Evolutionary conservation across 1,284 basidiomycete genomes (phyloP).

Genomic region (Stygiomarasmius scandens): DNA sequence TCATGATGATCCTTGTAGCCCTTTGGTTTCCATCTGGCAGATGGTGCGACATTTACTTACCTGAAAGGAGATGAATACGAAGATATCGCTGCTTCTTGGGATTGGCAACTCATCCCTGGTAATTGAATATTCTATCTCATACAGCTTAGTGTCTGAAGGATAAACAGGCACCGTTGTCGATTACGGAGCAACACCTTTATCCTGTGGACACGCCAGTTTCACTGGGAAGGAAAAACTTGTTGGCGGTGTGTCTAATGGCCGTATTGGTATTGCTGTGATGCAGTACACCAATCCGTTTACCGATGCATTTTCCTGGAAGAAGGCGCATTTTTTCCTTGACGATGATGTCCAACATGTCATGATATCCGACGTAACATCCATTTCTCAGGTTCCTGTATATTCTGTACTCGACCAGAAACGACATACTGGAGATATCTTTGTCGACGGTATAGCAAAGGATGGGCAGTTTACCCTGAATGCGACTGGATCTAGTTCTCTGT

Average conservation of each 20-base stretch:
- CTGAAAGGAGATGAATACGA: conserved; percentile 67
- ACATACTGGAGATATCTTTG: conserved; percentile 42
- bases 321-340: conserved; percentile 74
- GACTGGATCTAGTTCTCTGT: conserved; percentile 39
- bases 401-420: conserved; percentile 68
- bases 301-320: conserved; percentile 59
- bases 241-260: conserved; percentile 62
- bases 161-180: conserved; percentile 52
- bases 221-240: conserved; percentile 59
- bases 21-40: conserved; percentile 67
- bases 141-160: conserved; percentile 21
- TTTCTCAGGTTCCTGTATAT: conserved; percentile 49
- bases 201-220: conserved; percentile 41
- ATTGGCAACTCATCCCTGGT: conserved; percentile 69
- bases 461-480: conserved; percentile 17
- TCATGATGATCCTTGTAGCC: conserved; percentile 36
- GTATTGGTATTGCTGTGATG: conserved; percentile 59
- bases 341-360: conserved; percentile 64
- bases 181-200: conserved; percentile 54
- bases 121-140: background rate
- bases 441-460: conserved; percentile 38
- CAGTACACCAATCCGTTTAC: conserved; percentile 64
- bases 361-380: conserved; percentile 52
- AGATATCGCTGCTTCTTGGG: conserved; percentile 69
- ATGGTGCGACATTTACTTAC: conserved; percentile 68